Conservation (phyloP, 1,284 basidiomycete genomes). For the Pyrrhoderma lamaoense region DNA sequence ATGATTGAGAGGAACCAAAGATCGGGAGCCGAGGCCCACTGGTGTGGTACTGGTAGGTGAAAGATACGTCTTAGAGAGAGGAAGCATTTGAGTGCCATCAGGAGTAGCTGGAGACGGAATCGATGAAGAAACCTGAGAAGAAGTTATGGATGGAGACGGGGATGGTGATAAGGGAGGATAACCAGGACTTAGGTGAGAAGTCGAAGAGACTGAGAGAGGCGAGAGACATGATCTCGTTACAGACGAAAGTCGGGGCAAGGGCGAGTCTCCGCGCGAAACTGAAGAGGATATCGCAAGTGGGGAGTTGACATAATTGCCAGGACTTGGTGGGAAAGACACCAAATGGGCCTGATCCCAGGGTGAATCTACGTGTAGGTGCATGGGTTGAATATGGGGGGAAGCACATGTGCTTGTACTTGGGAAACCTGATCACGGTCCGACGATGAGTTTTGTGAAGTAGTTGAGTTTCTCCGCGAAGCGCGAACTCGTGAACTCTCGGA, state of each 20-base stretch:
- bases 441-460: constrained; percentile 14
- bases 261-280: background rate
- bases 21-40: background rate
- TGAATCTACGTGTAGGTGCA: too few relatives aligned
- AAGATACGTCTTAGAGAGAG: background rate
- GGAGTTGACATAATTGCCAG: background rate
- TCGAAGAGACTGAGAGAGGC: constrained; percentile 1
- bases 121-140: constrained; percentile 10
- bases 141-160: constrained; percentile 9
- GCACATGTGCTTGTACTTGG: background rate
- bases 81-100: constrained; percentile 1
- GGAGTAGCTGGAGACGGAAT: constrained; percentile 14
- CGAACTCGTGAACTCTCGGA: constrained; percentile 5
- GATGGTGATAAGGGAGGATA: constrained; percentile 6
- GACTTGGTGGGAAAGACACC: constrained; percentile 15
- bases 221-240: background rate
- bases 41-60: background rate
- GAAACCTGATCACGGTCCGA: constrained; percentile 12
- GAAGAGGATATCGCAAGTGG: constrained; percentile 3
- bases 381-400: constrained; percentile 5
- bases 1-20: constrained; percentile 15
- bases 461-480: constrained; percentile 17
- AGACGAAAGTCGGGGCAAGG: background rate
- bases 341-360: constrained; percentile 1
- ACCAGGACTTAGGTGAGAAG: background rate